These are phyloP conservation scores for Elaeagnus macrophylla DNA, from an alignment of 306 rosid genomes.

Conservation along the genomic window DNA sequence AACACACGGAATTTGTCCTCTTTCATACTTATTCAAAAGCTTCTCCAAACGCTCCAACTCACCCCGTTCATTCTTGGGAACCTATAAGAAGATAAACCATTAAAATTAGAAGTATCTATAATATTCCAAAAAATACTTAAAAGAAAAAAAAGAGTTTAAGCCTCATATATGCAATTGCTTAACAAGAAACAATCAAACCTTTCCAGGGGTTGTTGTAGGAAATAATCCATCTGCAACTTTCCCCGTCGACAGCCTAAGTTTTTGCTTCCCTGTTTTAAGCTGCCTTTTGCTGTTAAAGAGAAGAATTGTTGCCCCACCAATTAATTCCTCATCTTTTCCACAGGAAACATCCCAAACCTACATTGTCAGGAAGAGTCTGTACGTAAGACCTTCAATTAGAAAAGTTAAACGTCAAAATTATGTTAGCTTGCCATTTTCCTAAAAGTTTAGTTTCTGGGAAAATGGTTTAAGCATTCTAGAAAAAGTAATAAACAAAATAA, in stretches of 20 bases:
- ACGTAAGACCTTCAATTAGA: conserved; percentile 3
- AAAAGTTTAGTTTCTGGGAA: no score
- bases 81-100: conserved; percentile 36
- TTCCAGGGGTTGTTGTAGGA: conserved; percentile 86
- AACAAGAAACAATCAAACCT: conserved; percentile 40
- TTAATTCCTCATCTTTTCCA: conserved; percentile 72
- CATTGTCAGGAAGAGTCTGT: conserved; percentile 12
- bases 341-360: conserved; percentile 97
- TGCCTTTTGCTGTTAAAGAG: conserved; percentile 81
- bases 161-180: conserved; percentile 6
- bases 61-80: conserved; percentile 83
- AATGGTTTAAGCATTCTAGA: no score
- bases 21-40: conserved; percentile 81
- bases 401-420: background rate
- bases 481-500: no score
- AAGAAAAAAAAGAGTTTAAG: background rate
- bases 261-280: conserved; percentile 94
- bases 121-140: conserved; percentile 12
- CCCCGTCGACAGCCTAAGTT: conserved; percentile 92
- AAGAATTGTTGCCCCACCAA: conserved; percentile 93
- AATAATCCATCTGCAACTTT: conserved; percentile 81
- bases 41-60: conserved; percentile 94
- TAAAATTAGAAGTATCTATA: conserved; percentile 3
- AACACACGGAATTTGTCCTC: conserved; percentile 80
- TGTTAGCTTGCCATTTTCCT: no score